Conservation (phyloP, 305 asterid genomes). For the Stenogyne calaminthoides region DNA sequence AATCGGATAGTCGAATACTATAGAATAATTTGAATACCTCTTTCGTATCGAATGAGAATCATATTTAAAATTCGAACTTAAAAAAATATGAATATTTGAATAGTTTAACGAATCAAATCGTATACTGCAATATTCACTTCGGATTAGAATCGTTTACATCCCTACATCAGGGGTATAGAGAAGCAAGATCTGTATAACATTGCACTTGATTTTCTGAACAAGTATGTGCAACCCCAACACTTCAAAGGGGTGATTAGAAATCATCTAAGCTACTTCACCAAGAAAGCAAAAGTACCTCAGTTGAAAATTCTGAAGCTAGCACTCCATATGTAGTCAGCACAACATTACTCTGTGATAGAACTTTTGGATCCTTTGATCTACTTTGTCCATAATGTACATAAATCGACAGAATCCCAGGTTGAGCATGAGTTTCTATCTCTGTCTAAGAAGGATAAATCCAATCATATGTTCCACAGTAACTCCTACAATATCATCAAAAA, state of each 20-base stretch:
- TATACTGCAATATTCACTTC: too few species aligned
- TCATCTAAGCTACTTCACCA: conserved; percentile 26
- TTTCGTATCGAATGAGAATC: too few species aligned
- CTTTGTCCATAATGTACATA: conserved; percentile 94
- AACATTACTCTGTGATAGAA: conserved; percentile 80
- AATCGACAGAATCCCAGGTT: conserved; percentile 74
- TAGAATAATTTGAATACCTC: too few species aligned
- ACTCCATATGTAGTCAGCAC: conserved; percentile 96
- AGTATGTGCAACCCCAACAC: conserved; percentile 11
- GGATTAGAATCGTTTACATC: too few species aligned
- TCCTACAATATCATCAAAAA: conserved; percentile 28
- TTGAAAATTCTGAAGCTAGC: conserved; percentile 82
- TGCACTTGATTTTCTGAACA: not conserved
- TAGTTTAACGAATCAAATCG: too few species aligned
- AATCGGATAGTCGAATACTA: too few species aligned
- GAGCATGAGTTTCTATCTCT: conserved; percentile 90
- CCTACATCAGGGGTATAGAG: not conserved
- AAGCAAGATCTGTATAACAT: conserved; percentile 23
- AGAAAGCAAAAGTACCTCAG: conserved; percentile 58
- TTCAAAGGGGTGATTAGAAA: conserved; percentile 11
- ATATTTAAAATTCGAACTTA: too few species aligned
- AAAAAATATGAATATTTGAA: too few species aligned
- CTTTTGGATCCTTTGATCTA: conserved; percentile 80
- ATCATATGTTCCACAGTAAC: conserved; percentile 18
- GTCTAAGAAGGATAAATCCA: conserved; percentile 48